These are phyloP conservation scores for Yamadazyma epiphylla DNA, from an alignment of 1,139 yeast species.

Conservation along the genomic window DNA sequence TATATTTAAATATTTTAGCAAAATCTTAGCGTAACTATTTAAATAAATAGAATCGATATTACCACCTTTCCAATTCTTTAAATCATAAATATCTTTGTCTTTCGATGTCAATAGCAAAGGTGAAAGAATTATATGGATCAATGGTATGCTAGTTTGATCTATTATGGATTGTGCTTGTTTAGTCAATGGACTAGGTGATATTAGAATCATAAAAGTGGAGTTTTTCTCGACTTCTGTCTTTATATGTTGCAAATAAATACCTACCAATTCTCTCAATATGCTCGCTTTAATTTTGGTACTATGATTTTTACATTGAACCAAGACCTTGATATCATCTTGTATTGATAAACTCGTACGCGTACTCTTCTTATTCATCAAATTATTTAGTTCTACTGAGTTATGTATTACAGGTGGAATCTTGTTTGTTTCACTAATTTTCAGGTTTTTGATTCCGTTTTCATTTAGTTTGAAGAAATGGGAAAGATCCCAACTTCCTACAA, in stretches of 20 bases:
- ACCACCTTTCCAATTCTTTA: slow-evolving; percentile 41
- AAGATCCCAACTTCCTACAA: slow-evolving; percentile 59
- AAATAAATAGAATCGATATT: slow-evolving; percentile 37
- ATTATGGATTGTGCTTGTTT: slow-evolving; percentile 55
- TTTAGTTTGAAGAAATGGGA: slow-evolving; percentile 19
- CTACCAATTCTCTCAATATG: slow-evolving; percentile 56
- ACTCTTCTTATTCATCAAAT: slow-evolving; percentile 4
- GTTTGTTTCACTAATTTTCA: slow-evolving; percentile 1
- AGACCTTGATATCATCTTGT: slow-evolving; percentile 24
- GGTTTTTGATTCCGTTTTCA: slow-evolving; percentile 5
- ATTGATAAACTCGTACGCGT: slow-evolving; percentile 16
- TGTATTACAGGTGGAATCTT: slow-evolving; percentile 13
- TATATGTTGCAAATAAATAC: slow-evolving; percentile 47
- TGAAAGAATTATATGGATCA: slow-evolving; percentile 47
- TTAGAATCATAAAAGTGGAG: slow-evolving; percentile 31
- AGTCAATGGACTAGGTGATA: slow-evolving; percentile 61
- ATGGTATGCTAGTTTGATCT: slow-evolving; percentile 51
- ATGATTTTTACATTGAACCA: slow-evolving; percentile 60
- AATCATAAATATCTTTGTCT: slow-evolving; percentile 20
- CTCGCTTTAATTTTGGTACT: slow-evolving; percentile 46
- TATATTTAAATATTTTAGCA: slow-evolving; percentile 37
- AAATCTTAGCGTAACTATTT: slow-evolving; percentile 38
- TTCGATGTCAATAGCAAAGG: slow-evolving; percentile 16
- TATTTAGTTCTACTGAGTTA: slow-evolving; percentile 14
- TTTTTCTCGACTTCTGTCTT: slow-evolving; percentile 15